Percentiles rank a stretch among this genome's conserved stretches.
These are phyloP conservation scores for Coccomyxa subellipsoidea DNA, from an alignment of 163 green algal species.

Conservation along the genomic window DNA sequence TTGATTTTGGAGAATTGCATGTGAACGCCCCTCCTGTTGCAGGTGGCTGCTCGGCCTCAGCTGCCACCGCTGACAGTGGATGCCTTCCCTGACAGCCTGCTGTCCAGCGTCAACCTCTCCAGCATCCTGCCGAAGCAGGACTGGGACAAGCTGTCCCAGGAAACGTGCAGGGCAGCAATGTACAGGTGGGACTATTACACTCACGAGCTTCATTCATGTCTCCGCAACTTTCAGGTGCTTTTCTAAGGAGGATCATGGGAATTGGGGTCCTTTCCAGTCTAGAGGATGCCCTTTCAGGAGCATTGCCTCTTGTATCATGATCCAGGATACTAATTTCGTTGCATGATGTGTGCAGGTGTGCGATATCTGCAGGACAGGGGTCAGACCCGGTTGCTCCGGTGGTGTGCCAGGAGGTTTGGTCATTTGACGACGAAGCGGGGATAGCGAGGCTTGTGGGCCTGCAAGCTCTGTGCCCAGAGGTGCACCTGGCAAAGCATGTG, in stretches of 20 bases:
- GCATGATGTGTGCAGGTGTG: constrained; percentile 20
- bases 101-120: not conserved
- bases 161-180: constrained; percentile 3
- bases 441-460: constrained; percentile 26
- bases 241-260: no score
- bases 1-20: no score
- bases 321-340: not conserved
- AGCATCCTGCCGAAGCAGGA: constrained; percentile 8
- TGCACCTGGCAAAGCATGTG: constrained; percentile 32
- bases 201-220: no score
- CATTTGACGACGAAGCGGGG: constrained; percentile 3
- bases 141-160: constrained; percentile 13
- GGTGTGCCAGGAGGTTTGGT: constrained; percentile 30
- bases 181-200: constrained; percentile 13
- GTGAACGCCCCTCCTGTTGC: not conserved
- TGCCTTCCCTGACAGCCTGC: constrained; percentile 26
- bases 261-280: no score
- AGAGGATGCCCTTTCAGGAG: no score
- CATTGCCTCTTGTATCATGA: not conserved
- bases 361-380: constrained; percentile 21
- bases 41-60: constrained; percentile 31
- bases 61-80: constrained; percentile 32
- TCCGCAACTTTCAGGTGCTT: no score
- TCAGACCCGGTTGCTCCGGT: not conserved
- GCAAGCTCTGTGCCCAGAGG: constrained; percentile 16